These are phyloP conservation scores for Silene uniflora DNA, from an alignment of 148 eudicot genomes.

Conservation along the genomic window DNA sequence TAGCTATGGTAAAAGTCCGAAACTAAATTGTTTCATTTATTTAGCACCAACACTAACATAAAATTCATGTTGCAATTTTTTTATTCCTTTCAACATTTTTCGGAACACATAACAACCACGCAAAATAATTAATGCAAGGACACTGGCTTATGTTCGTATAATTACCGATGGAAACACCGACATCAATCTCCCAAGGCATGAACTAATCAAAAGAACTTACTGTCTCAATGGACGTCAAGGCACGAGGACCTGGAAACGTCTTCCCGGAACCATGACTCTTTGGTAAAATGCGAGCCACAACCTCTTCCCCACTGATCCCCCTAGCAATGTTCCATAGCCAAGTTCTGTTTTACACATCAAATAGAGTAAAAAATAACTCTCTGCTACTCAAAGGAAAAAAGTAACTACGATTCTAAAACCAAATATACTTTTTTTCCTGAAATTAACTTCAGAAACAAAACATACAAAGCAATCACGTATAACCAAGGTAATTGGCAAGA, in stretches of 20 bases:
- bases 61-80: neutral
- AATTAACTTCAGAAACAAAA: neutral
- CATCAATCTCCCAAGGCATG: slow-evolving; percentile 1
- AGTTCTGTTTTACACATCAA: slow-evolving; percentile 43
- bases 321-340: slow-evolving; percentile 96
- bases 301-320: slow-evolving; percentile 86
- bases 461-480: neutral
- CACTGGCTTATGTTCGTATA: neutral
- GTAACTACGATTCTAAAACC: neutral
- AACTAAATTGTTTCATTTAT: neutral
- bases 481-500: neutral
- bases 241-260: slow-evolving; percentile 80
- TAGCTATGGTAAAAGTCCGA: neutral
- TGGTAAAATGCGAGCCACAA: slow-evolving; percentile 80
- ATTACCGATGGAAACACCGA: neutral
- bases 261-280: slow-evolving; percentile 95
- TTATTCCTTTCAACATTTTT: neutral
- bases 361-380: neutral
- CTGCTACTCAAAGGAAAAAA: neutral
- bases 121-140: neutral
- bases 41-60: neutral
- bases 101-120: neutral
- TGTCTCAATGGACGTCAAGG: slow-evolving; percentile 49
- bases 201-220: slow-evolving; percentile 35
- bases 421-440: neutral